phyloP scores from a whole-genome alignment of 139 green algal species.

The Monoraphidium neglectum region DNA sequence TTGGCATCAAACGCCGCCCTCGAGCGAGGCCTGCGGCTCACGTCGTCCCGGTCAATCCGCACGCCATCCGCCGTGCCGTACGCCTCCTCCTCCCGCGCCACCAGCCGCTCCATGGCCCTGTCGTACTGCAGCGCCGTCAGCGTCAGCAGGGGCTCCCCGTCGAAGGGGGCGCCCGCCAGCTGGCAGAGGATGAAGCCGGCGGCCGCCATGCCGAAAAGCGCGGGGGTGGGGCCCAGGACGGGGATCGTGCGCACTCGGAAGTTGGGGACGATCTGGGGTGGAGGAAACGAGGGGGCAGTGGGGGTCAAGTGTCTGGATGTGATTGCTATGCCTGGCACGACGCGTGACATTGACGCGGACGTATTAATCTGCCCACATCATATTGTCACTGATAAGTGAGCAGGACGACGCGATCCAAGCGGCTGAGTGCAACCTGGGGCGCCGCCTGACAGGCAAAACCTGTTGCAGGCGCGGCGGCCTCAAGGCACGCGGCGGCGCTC shows the following conservation, averaged over 20 bases:
- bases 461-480: too few relatives aligned
- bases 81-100: conserved; percentile 72
- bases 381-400: too few relatives aligned
- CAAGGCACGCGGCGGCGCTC: too few relatives aligned
- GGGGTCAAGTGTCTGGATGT: too few relatives aligned
- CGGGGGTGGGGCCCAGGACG: conserved; percentile 91
- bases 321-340: too few relatives aligned
- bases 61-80: conserved; percentile 39
- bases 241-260: conserved; percentile 97
- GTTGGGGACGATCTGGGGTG: conserved; percentile 88
- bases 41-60: conserved; percentile 54
- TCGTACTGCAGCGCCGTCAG: conserved; percentile 66
- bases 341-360: too few relatives aligned
- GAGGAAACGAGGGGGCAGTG: too few relatives aligned
- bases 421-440: too few relatives aligned
- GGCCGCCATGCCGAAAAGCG: conserved; percentile 92
- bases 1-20: neutral
- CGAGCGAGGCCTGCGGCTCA: conserved; percentile 20
- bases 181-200: conserved; percentile 81
- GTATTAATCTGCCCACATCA: too few relatives aligned
- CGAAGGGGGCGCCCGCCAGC: conserved; percentile 70
- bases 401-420: too few relatives aligned
- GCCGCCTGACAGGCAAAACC: too few relatives aligned
- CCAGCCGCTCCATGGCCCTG: conserved; percentile 67
- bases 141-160: conserved; percentile 69